These are phyloP conservation scores for Endoconidiophora laricicola DNA, from an alignment of 2,329 filamentous ascomycete genomes.

Conservation along the genomic window DNA sequence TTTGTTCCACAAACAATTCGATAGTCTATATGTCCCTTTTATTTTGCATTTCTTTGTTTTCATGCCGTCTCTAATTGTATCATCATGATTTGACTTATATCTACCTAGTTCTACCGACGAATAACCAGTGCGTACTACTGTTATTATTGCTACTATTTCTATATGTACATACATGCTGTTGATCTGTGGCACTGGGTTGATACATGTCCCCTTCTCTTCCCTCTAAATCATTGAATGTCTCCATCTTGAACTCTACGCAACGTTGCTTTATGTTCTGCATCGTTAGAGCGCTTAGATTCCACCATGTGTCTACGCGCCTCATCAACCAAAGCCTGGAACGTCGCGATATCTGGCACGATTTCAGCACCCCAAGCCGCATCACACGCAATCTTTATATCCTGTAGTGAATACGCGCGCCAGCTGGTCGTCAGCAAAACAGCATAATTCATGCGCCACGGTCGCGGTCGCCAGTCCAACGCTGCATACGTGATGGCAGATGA, in stretches of 20 bases:
- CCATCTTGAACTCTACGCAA: neutral
- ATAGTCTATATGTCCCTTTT: no score
- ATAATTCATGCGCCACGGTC: conserved; percentile 9
- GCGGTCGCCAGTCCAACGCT: conserved; percentile 9
- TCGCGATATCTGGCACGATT: conserved; percentile 4
- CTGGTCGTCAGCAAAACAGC: conserved; percentile 1
- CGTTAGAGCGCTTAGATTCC: neutral
- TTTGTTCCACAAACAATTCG: neutral
- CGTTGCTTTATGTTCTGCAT: neutral
- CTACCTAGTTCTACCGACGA: no score
- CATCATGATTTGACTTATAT: neutral
- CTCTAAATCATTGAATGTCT: neutral
- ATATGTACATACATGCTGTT: neutral
- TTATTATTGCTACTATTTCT: neutral
- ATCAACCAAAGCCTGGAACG: neutral
- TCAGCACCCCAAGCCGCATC: conserved; percentile 11
- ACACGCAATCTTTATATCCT: conserved; percentile 10
- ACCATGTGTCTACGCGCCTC: conserved; percentile 6
- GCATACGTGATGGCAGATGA: conserved; percentile 8
- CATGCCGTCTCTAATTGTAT: neutral
- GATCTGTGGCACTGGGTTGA: neutral
- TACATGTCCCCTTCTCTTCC: neutral
- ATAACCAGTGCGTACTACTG: no score
- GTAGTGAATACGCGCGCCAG: conserved; percentile 4
- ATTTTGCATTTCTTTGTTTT: neutral